These are phyloP conservation scores for Endoconidiophora polonica DNA, from an alignment of 2,329 filamentous ascomycete genomes.

Conservation along the genomic window DNA sequence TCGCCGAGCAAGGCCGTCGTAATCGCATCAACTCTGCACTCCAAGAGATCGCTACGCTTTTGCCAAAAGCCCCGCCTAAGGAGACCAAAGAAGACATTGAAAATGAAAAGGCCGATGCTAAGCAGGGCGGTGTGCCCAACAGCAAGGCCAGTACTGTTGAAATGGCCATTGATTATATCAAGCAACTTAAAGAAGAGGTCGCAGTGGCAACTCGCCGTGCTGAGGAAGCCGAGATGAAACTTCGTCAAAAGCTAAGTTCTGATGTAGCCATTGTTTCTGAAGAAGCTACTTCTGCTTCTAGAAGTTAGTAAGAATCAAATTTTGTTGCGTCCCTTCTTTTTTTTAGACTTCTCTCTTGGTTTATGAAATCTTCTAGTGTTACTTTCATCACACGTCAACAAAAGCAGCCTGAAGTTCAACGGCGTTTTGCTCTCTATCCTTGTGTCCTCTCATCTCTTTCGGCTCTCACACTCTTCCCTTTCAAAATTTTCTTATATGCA, in stretches of 20 bases:
- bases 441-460: too few relatives aligned
- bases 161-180: conserved; percentile 89
- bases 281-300: conserved; percentile 18
- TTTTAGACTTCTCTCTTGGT: neutral
- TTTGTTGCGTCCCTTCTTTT: neutral
- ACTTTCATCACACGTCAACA: neutral
- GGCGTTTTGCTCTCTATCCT: neutral
- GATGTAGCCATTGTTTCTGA: conserved; percentile 18
- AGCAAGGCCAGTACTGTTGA: conserved; percentile 98
- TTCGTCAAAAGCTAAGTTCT: conserved; percentile 19
- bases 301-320: neutral
- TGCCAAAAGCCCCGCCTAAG: conserved; percentile 43
- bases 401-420: neutral
- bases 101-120: conserved; percentile 29
- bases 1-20: conserved; percentile 86
- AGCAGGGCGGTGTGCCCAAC: conserved; percentile 40
- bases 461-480: too few relatives aligned
- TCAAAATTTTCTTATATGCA: too few relatives aligned
- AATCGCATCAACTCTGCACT: conserved; percentile 92
- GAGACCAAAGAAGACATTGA: conserved; percentile 29
- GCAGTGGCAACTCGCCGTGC: conserved; percentile 47
- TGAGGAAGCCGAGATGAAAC: conserved; percentile 45
- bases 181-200: conserved; percentile 59
- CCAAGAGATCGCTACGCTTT: conserved; percentile 72
- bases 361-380: too few relatives aligned